These are phyloP conservation scores for Aspergillus sp. DNA, from an alignment of 2,329 filamentous ascomycete species.

Conservation along the genomic window DNA sequence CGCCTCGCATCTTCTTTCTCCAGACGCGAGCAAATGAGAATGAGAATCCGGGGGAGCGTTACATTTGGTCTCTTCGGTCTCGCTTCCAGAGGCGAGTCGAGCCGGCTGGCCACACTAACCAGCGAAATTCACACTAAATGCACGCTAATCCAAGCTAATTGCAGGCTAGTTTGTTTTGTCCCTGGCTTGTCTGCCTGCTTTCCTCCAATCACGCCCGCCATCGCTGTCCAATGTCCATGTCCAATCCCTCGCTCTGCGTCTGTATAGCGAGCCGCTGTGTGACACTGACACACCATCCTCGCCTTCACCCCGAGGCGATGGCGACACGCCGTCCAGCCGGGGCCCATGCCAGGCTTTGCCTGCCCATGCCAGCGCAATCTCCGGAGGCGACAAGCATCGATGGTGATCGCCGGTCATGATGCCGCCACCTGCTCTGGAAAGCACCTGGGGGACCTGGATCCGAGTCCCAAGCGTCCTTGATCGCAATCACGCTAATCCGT, in stretches of 20 bases:
- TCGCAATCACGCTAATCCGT: conserved; percentile 4
- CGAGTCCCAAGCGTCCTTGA: not conserved
- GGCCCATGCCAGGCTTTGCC: not conserved
- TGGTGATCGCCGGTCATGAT: not conserved
- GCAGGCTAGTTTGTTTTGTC: not conserved
- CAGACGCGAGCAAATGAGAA: conserved; percentile 23
- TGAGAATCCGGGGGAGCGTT: conserved; percentile 24
- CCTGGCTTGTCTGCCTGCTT: not conserved
- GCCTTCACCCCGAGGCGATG: not conserved
- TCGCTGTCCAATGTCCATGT: not conserved
- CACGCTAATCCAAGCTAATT: too few relatives aligned
- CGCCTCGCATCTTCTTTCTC: not conserved
- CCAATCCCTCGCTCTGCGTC: not conserved
- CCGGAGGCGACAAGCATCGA: not conserved
- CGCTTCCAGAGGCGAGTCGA: too few relatives aligned
- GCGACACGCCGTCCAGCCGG: too few relatives aligned
- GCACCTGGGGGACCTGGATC: not conserved
- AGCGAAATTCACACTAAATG: too few relatives aligned
- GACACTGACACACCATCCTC: not conserved
- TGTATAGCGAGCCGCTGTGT: not conserved
- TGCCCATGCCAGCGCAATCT: not conserved
- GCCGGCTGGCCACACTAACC: too few relatives aligned
- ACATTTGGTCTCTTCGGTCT: not conserved
- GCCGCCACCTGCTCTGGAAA: too few relatives aligned
- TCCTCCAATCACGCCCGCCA: not conserved